Conservation (phyloP, 441 rosid species). For the Metrosideros polymorpha region DNA sequence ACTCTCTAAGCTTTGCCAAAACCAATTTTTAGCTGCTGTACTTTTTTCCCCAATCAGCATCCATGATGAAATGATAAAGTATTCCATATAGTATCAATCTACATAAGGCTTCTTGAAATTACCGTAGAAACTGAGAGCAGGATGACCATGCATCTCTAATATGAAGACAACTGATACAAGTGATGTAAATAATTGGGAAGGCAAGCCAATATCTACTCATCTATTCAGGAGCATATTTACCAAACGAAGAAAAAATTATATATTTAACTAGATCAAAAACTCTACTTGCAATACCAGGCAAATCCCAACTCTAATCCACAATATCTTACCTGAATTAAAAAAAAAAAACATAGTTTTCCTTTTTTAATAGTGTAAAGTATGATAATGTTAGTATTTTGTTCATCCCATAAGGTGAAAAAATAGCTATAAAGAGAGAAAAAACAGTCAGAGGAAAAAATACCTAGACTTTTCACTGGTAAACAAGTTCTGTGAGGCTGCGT, state of each 20-base stretch:
- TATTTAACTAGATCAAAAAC: neutral
- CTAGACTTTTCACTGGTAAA: constrained; percentile 22
- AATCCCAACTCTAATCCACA: neutral
- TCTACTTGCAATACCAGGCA: neutral
- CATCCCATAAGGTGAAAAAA: neutral
- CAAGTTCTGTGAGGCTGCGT: constrained; percentile 38
- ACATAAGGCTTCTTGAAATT: neutral
- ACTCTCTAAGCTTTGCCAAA: neutral
- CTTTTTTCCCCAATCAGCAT: neutral
- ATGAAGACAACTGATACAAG: neutral
- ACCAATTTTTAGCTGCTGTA: neutral
- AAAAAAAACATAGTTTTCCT: neutral
- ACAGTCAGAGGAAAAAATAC: neutral
- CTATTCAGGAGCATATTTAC: neutral
- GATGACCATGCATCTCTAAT: neutral
- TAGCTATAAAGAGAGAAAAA: neutral
- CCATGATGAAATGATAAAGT: neutral
- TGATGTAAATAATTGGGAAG: neutral
- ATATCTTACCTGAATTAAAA: neutral
- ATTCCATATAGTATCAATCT: neutral
- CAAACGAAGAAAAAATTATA: neutral
- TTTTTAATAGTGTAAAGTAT: neutral
- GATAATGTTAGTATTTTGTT: neutral
- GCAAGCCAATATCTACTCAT: neutral
- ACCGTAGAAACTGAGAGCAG: neutral